A percentile compares a stretch with the other conserved stretches of the same genome.
Evolutionary conservation across 805 yeast genomes (phyloP).

Genomic region (Candida dajiaensis): DNA sequence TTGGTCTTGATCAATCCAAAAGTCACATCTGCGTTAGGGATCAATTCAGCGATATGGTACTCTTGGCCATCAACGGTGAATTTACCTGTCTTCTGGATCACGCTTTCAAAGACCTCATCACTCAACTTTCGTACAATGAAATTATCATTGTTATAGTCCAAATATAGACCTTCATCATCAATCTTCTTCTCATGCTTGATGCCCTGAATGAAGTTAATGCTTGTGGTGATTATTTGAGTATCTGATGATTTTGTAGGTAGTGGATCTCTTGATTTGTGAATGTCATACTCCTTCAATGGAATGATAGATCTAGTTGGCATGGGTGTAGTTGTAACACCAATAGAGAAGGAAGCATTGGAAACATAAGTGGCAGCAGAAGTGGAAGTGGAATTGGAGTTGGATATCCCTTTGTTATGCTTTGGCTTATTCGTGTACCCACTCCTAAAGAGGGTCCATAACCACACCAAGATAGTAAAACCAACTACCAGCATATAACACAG

Average conservation of each 20-base stretch:
- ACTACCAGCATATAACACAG: background rate
- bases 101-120: conserved; percentile 19
- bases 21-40: conserved; percentile 39
- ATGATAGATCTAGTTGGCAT: background rate
- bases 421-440: background rate
- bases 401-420: background rate
- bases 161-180: conserved; percentile 41
- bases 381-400: background rate
- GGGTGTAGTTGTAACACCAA: background rate
- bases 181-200: conserved; percentile 14
- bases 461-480: background rate
- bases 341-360: background rate
- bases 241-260: conserved; percentile 6
- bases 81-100: conserved; percentile 23
- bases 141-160: conserved; percentile 13
- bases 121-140: conserved; percentile 28
- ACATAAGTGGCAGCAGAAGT: background rate
- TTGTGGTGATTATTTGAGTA: background rate
- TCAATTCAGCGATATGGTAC: conserved; percentile 34
- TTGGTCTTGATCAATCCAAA: conserved; percentile 55
- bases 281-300: conserved; percentile 4
- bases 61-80: conserved; percentile 38
- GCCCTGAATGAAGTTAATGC: conserved; percentile 20
- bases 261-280: conserved; percentile 5
- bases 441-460: background rate